phyloP scores from a whole-genome alignment of 352 stramenopile genomes.

The Globisporangium orthogonon region DNA sequence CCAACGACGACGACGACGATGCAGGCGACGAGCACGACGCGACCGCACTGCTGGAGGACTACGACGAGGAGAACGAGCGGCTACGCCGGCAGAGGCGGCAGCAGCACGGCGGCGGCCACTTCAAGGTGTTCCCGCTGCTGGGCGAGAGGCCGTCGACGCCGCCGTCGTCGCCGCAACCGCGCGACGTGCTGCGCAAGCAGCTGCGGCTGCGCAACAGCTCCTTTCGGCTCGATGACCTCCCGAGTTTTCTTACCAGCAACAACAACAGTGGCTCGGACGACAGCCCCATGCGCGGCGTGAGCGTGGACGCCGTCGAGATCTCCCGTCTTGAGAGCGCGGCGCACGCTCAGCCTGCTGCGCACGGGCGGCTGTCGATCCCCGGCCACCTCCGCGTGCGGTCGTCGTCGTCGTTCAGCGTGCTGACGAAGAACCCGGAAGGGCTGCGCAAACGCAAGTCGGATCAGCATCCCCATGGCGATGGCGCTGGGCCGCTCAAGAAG shows the following conservation, averaged over 20 bases:
- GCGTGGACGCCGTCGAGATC: conserved; percentile 62
- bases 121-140: conserved; percentile 36
- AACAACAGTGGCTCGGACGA: conserved; percentile 3
- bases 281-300: conserved; percentile 19
- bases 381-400: conserved; percentile 35
- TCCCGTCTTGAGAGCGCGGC: conserved; percentile 18
- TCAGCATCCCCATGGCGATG: conserved; percentile 9
- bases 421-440: conserved; percentile 61
- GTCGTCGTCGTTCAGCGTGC: conserved; percentile 46
- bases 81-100: conserved; percentile 1
- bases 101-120: conserved; percentile 15
- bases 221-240: conserved; percentile 12
- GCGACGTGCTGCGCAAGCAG: conserved; percentile 68
- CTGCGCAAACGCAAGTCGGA: conserved; percentile 74
- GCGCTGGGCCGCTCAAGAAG: conserved; percentile 45
- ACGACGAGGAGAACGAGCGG: conserved; percentile 18
- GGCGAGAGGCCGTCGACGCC: conserved; percentile 56
- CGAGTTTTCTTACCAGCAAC: conserved; percentile 14
- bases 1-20: conserved; percentile 15
- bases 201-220: conserved; percentile 43
- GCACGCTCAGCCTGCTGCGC: conserved; percentile 6
- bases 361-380: conserved; percentile 44
- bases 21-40: too few relatives aligned
- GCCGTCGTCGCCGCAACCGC: conserved; percentile 70
- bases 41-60: conserved; percentile 9